phyloP scores from a whole-genome alignment of 148 eudicot species.

The Fallopia convolvulus region DNA sequence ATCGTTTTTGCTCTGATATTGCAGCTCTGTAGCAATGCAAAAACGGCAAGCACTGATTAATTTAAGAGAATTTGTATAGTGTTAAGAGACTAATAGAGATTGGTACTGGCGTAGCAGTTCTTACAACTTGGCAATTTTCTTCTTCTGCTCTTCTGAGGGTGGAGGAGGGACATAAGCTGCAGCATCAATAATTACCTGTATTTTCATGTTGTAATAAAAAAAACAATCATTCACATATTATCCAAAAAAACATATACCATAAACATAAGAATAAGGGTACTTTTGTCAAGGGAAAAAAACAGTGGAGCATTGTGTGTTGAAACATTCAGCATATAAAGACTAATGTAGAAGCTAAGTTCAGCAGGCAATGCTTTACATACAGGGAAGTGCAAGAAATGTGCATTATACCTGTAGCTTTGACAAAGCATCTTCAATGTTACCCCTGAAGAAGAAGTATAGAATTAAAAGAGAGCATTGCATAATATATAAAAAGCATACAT shows the following conservation, averaged over 20 bases:
- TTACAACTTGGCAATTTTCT: constrained; percentile 74
- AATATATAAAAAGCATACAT: not conserved
- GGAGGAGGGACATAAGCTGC: constrained; percentile 98
- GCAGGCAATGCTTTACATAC: not conserved
- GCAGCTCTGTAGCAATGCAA: constrained; percentile 48
- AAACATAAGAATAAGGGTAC: not conserved
- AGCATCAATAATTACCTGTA: constrained; percentile 78
- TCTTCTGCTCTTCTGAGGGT: constrained; percentile 80
- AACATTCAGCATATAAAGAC: not conserved
- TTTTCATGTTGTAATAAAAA: constrained; percentile 16
- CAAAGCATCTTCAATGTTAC: constrained; percentile 69
- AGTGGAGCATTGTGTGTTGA: not conserved
- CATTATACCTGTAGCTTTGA: constrained; percentile 60
- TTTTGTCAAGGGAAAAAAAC: not conserved
- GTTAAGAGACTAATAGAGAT: not conserved
- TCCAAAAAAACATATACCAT: not conserved
- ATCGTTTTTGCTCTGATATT: constrained; percentile 57
- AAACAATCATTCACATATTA: not conserved
- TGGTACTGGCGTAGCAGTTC: not conserved
- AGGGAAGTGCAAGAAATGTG: not conserved
- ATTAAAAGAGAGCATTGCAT: not conserved
- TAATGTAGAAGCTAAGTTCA: not conserved
- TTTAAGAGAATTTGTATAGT: not conserved
- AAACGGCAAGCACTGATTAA: not conserved
- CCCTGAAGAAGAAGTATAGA: constrained; percentile 35